phyloP scores from a whole-genome alignment of 495 filamentous ascomycete genomes.

The Aspergillus hancockii region DNA sequence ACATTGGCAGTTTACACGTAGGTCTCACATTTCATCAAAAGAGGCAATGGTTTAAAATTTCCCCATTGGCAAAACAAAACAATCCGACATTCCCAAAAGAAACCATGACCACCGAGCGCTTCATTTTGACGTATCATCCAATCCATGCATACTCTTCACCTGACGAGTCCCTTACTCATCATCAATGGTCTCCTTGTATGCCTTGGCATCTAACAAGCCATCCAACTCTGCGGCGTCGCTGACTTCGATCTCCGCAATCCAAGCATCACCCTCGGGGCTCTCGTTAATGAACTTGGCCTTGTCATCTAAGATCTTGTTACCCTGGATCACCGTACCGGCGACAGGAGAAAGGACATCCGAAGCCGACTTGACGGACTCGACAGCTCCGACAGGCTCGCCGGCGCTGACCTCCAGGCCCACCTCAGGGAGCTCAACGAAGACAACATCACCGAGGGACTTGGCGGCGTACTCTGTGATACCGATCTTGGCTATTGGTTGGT shows the following conservation, averaged over 20 bases:
- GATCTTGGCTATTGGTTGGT: slow-evolving; percentile 59
- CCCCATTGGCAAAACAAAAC: slow-evolving; percentile 8
- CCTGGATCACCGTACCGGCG: slow-evolving; percentile 67
- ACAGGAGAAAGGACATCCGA: slow-evolving; percentile 93
- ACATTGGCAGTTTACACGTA: slow-evolving; percentile 7
- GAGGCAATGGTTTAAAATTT: slow-evolving; percentile 10
- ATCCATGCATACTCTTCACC: background rate
- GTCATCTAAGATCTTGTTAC: slow-evolving; percentile 74
- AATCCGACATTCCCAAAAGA: slow-evolving; percentile 23
- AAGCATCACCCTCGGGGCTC: slow-evolving; percentile 80
- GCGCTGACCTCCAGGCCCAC: slow-evolving; percentile 59
- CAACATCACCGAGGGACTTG: slow-evolving; percentile 87
- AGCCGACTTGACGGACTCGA: slow-evolving; percentile 97
- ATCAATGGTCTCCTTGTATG: slow-evolving; percentile 72
- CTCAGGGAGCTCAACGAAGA: slow-evolving; percentile 90
- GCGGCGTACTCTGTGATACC: slow-evolving; percentile 93
- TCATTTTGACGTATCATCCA: slow-evolving; percentile 27
- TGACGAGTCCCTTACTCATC: slow-evolving; percentile 30
- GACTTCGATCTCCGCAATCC: slow-evolving; percentile 87
- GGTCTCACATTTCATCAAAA: slow-evolving; percentile 13
- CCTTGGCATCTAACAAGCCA: slow-evolving; percentile 67
- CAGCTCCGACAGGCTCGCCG: slow-evolving; percentile 85
- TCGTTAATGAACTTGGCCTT: slow-evolving; percentile 85
- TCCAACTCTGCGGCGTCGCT: slow-evolving; percentile 69
- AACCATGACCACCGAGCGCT: slow-evolving; percentile 11